Conservation (phyloP, 331 rosid species). For the Stylosanthes scabra region DNA sequence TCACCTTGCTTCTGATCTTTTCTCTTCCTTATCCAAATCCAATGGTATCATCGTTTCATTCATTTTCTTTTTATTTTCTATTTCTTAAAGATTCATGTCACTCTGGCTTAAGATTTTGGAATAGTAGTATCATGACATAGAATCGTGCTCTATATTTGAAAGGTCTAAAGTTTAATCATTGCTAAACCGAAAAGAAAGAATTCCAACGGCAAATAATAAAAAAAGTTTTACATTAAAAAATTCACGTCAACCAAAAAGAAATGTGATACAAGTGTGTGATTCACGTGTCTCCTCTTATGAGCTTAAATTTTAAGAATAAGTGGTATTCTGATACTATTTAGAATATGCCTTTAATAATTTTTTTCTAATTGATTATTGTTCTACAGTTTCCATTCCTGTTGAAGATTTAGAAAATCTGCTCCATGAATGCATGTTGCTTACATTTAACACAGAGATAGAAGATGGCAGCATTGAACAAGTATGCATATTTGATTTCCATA, state of each 20-base stretch:
- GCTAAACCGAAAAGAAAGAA: no score
- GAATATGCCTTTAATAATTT: neutral
- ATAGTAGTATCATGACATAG: no score
- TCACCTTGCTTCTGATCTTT: constrained; percentile 59
- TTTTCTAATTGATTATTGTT: neutral
- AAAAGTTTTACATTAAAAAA: no score
- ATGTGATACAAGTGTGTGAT: no score
- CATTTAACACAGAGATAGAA: constrained; percentile 82
- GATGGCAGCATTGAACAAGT: constrained; percentile 94
- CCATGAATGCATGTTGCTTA: constrained; percentile 67
- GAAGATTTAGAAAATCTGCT: constrained; percentile 75
- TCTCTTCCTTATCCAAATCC: constrained; percentile 63
- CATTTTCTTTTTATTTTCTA: neutral
- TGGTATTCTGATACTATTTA: neutral
- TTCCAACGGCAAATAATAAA: no score
- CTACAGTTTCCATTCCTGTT: constrained; percentile 48
- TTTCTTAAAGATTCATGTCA: no score
- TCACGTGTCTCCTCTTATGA: no score
- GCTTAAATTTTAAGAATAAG: no score
- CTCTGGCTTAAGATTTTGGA: no score
- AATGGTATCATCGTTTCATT: constrained; percentile 39
- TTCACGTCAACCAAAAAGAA: no score
- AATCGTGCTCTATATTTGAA: no score
- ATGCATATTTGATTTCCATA: neutral
- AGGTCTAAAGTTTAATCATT: no score